Evolutionary conservation across 2,329 filamentous ascomycete species (phyloP).

Genomic region (Scleromitrula shiraiana): DNA sequence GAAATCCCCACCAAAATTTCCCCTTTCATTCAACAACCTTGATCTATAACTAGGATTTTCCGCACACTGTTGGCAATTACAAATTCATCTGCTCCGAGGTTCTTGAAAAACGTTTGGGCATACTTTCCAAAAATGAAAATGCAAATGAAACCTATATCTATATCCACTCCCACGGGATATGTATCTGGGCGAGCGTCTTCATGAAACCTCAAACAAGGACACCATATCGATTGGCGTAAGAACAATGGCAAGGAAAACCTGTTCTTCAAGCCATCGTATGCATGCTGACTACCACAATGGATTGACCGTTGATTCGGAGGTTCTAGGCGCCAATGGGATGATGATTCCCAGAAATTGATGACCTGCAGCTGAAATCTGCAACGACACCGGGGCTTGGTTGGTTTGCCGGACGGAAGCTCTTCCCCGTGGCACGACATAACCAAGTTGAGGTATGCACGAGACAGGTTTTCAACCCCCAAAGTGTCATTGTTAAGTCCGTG

Average conservation of each 20-base stretch:
- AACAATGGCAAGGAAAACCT: slow-evolving; percentile 1
- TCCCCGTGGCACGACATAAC: slow-evolving; percentile 11
- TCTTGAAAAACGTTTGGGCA: too few relatives aligned
- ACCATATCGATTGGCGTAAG: not conserved
- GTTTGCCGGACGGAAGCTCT: slow-evolving; percentile 7
- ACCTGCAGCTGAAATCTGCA: slow-evolving; percentile 11
- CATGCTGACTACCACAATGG: slow-evolving; percentile 5
- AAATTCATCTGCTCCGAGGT: not conserved
- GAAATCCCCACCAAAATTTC: not conserved
- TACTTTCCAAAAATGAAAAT: not conserved
- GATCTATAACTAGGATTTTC: slow-evolving; percentile 3
- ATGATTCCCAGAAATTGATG: slow-evolving; percentile 8
- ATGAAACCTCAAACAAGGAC: slow-evolving; percentile 8
- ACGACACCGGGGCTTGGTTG: not conserved
- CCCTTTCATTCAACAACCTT: not conserved
- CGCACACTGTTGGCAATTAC: not conserved
- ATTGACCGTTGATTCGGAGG: slow-evolving; percentile 4
- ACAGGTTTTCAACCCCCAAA: slow-evolving; percentile 5
- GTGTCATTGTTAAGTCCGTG: not conserved
- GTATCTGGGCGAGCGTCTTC: not conserved
- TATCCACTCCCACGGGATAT: not conserved
- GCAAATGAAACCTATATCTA: not conserved
- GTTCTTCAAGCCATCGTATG: slow-evolving; percentile 3
- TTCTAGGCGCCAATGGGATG: slow-evolving; percentile 8
- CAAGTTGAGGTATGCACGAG: slow-evolving; percentile 4